Conservation (phyloP, 129 eudicot genomes). For the Pittosporum tobira region DNA sequence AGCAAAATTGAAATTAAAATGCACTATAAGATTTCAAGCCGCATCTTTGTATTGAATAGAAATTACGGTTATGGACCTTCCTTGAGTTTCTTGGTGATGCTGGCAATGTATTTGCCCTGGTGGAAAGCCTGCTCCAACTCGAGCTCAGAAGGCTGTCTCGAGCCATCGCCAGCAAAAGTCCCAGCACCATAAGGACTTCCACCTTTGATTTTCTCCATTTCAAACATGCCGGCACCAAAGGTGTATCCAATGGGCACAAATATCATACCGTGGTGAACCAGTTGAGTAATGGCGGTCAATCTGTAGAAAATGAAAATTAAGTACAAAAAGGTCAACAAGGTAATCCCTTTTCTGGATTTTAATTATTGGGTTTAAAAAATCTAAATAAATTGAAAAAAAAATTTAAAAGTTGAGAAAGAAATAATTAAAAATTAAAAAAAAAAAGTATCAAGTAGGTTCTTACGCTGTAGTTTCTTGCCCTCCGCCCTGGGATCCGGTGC, state of each 20-base stretch:
- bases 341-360: too few species aligned
- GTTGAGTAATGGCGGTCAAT: slow-evolving; percentile 81
- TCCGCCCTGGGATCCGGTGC: slow-evolving; percentile 87
- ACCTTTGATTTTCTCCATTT: slow-evolving; percentile 72
- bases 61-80: slow-evolving; percentile 33
- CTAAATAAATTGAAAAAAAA: too few species aligned
- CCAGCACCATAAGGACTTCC: slow-evolving; percentile 96
- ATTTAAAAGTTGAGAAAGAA: too few species aligned
- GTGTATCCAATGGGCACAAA: slow-evolving; percentile 78
- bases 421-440: too few species aligned
- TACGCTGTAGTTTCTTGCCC: slow-evolving; percentile 86
- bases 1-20: background rate
- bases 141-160: slow-evolving; percentile 66
- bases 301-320: slow-evolving; percentile 19
- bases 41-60: slow-evolving; percentile 5
- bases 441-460: slow-evolving; percentile 31
- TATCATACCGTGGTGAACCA: slow-evolving; percentile 82
- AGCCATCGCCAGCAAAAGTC: slow-evolving; percentile 74
- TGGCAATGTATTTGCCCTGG: slow-evolving; percentile 74
- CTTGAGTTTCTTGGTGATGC: slow-evolving; percentile 68
- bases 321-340: too few species aligned
- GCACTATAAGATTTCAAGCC: slow-evolving; percentile 7
- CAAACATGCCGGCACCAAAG: slow-evolving; percentile 77
- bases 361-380: too few species aligned
- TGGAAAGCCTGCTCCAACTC: slow-evolving; percentile 70